phyloP scores from a whole-genome alignment of 106 monocot genomes.

The Amphibolis antarctica region DNA sequence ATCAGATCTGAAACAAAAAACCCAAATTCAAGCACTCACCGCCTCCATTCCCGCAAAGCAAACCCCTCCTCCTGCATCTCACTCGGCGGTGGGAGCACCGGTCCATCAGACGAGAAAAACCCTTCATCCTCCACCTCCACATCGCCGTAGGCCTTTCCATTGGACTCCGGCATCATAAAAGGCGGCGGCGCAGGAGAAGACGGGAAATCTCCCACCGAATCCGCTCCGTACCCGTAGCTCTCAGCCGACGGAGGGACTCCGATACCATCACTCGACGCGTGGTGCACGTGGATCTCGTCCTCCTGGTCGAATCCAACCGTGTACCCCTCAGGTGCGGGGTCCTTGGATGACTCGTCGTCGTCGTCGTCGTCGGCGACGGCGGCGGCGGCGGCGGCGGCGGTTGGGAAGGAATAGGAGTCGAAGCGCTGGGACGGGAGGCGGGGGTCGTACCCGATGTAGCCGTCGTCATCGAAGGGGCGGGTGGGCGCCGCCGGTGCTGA shows the following conservation, averaged over 20 bases:
- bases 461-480: conserved; percentile 41
- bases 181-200: conserved; percentile 14
- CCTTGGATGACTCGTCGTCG: conserved; percentile 9
- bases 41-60: conserved; percentile 18
- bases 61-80: conserved; percentile 28
- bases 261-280: conserved; percentile 14
- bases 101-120: conserved; percentile 15
- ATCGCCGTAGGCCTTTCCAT: conserved; percentile 35
- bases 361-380: too few species aligned
- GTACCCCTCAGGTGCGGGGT: conserved; percentile 1
- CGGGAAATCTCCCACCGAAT: conserved; percentile 12
- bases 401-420: conserved; percentile 17
- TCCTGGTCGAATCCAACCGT: background rate
- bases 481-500: conserved; percentile 7
- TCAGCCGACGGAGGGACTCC: conserved; percentile 43
- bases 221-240: conserved; percentile 31
- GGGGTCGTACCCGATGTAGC: conserved; percentile 35
- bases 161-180: conserved; percentile 45
- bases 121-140: conserved; percentile 8
- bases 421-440: conserved; percentile 37
- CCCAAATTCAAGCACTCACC: conserved; percentile 5
- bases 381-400: too few species aligned
- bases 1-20: conserved; percentile 7
- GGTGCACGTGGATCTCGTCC: conserved; percentile 14
- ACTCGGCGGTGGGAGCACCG: conserved; percentile 11